Percentiles rank a stretch among this genome's conserved stretches.
These are phyloP conservation scores for Botrytis tulipae DNA, from an alignment of 2,329 filamentous ascomycete species.

Conservation along the genomic window DNA sequence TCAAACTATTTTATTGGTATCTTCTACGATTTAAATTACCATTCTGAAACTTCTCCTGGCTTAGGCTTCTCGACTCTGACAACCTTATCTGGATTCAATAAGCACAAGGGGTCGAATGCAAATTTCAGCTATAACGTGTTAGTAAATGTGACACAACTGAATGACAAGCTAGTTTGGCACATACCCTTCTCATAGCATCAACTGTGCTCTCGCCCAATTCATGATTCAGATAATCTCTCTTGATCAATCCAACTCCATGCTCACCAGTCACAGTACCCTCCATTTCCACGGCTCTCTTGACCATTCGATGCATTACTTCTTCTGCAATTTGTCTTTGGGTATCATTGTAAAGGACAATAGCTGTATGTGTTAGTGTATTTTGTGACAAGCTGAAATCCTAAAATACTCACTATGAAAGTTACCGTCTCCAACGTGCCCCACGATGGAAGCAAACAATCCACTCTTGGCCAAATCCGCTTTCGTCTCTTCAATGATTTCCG, in stretches of 20 bases:
- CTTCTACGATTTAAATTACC: slow-evolving; percentile 38
- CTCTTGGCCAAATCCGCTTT: slow-evolving; percentile 58
- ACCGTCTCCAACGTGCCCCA: slow-evolving; percentile 72
- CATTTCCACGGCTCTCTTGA: slow-evolving; percentile 79
- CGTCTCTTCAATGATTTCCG: slow-evolving; percentile 75
- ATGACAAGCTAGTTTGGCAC: slow-evolving; percentile 29
- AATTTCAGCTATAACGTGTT: slow-evolving; percentile 62
- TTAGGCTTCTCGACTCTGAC: slow-evolving; percentile 58
- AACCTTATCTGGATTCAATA: slow-evolving; percentile 67
- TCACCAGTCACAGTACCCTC: slow-evolving; percentile 85
- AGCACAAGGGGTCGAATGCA: slow-evolving; percentile 72
- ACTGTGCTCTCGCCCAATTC: slow-evolving; percentile 74
- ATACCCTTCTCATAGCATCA: slow-evolving; percentile 77
- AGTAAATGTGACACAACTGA: slow-evolving; percentile 5
- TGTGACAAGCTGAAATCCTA: too few species aligned
- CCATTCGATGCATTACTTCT: slow-evolving; percentile 75
- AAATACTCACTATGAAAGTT: slow-evolving; percentile 64
- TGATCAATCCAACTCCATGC: slow-evolving; percentile 80
- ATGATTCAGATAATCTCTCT: slow-evolving; percentile 78
- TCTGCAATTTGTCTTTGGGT: slow-evolving; percentile 65
- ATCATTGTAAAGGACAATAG: slow-evolving; percentile 64
- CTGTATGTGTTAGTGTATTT: slow-evolving; percentile 27
- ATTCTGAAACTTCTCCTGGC: slow-evolving; percentile 47
- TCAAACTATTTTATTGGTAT: background rate
- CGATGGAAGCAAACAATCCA: slow-evolving; percentile 61